Evolutionary conservation across 345 rosid genomes (phyloP), one percentile per base, ranked within the genome.

Genomic region (Citrus australasica): DNA sequence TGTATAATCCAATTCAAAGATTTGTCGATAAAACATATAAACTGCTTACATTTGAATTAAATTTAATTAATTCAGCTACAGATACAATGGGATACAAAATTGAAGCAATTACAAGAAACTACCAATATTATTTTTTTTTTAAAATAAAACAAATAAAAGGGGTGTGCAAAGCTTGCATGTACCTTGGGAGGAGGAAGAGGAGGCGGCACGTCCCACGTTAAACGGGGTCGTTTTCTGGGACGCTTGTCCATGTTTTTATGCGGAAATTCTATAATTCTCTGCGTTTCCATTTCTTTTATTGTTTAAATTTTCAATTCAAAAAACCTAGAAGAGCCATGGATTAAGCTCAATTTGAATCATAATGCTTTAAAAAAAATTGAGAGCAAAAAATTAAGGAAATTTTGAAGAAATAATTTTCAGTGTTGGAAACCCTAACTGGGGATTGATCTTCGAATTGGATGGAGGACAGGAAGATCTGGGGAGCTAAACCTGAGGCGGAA

Each of bases 151-250:
- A 53, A 67, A 28, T 25, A 17, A 53, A 22, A 40, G 33, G 27
- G 7, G 17, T 25, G 17, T 63, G 30, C 27, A 25, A 67, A 59
- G 53, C 37, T 59, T 22, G 53, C 37, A 59, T 22, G 51, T 66
- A 92, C 97, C 93, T 87, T 84, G 1, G 87, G 78, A 67, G 85
- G 76, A 81, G 89, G 82, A 80, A 85, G 84, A 72, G 76, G 85
- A 82, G 92, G 90, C 0, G 88, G 86, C 73, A 86, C 80, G 79
- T 91, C 95, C 97, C 97, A 92, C 7, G 93, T 78, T 61, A 92
- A 84, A 7, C 97, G 87, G 7, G 92, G 92, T 59, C 91, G 86
- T 80, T 92, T 92, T 79, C 90, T 85, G 3, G 94, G 97, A 28
- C 97, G 93, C 64, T 88, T 91, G 79, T 91, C 94, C 82, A 85